A percentile compares a stretch with the other conserved stretches of the same genome.
phyloP scores from a whole-genome alignment of 495 filamentous ascomycete genomes.

The Penicillium coprophilum region DNA sequence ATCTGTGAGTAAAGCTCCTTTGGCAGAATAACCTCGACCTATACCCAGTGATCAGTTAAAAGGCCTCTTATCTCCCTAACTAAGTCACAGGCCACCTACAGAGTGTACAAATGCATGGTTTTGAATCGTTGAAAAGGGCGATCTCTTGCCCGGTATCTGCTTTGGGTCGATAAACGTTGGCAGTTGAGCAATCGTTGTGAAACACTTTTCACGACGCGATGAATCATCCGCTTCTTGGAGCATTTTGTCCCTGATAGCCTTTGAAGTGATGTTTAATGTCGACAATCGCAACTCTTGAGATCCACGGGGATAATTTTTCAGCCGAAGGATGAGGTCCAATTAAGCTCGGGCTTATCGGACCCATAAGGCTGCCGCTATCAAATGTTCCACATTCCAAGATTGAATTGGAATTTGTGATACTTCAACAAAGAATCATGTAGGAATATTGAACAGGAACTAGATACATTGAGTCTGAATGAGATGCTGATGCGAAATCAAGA shows the following conservation, averaged over 20 bases:
- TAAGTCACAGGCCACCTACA: conserved; percentile 42
- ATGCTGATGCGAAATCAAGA: not conserved
- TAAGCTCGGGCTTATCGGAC: conserved; percentile 32
- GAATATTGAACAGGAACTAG: not conserved
- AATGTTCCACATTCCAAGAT: not conserved
- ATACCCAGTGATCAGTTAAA: conserved; percentile 12
- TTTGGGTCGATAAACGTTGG: conserved; percentile 63
- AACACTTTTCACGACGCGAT: conserved; percentile 67
- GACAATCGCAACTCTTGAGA: not conserved
- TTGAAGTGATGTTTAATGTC: not conserved
- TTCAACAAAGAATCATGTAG: not conserved
- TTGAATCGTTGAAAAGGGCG: conserved; percentile 69
- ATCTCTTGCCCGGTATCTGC: conserved; percentile 68
- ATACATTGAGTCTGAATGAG: not conserved
- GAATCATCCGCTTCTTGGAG: conserved; percentile 55
- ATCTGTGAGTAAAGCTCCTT: conserved; percentile 61
- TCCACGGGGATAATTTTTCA: conserved; percentile 2
- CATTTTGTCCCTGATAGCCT: conserved; percentile 41
- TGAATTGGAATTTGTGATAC: not conserved
- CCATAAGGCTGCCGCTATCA: conserved; percentile 14
- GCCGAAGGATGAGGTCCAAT: conserved; percentile 23
- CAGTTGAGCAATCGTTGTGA: conserved; percentile 65
- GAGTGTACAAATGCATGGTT: conserved; percentile 74
- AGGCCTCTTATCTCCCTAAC: not conserved
- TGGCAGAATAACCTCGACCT: conserved; percentile 78